Base-by-base conservation (phyloP, 495 filamentous ascomycete species). In the Aspergillus steynii region DNA sequence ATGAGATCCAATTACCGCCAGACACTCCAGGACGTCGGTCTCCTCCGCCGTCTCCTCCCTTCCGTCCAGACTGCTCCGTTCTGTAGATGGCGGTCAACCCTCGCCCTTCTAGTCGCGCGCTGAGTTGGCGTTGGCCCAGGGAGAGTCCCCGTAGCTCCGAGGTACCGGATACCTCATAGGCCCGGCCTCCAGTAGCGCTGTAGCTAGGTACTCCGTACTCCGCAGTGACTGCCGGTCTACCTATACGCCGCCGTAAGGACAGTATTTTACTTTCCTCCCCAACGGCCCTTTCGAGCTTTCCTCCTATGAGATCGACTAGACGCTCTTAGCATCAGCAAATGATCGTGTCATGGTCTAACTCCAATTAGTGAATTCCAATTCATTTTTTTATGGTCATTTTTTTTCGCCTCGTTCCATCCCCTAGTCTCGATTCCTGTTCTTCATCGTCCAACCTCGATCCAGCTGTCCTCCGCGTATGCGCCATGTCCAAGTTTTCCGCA, bases 401-500 rank as follows among this genome's bases (percentile, higher is more conserved):
- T 26, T 29, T 5, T 29, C 50, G 4, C 3, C 28, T 14, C 9
- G n/a, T 12, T 12, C 27, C 50, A 6, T 27, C 50, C 8, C 31
- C 31, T 65, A 67, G 58, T 59, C 48, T 58, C 60, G 45, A 60
- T 63, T 64, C 53, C 59, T 60, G 20, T 56, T 60, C 45, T 55
- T 56, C 56, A 59, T 63, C 59, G 52, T 65, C 63, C 61, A 64
- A 66, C 63, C 55, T 69, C 61, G 62, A 68, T 61, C 61, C 62
- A 64, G 61, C 62, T 64, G 56, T 65, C 66, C 59, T 62, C 48
- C 65, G 57, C 55, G 68, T 66, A 56, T 73, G 65, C 68, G 71
- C 65, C 68, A 73, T 73, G 71, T 69, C 55, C 60, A 64, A 60
- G 58, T 65, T 59, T 59, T 50, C 61, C 64, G 64, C 68, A 69